Conservation (phyloP, 2,329 filamentous ascomycete genomes). For the Ascochyta viciae-villosae region DNA sequence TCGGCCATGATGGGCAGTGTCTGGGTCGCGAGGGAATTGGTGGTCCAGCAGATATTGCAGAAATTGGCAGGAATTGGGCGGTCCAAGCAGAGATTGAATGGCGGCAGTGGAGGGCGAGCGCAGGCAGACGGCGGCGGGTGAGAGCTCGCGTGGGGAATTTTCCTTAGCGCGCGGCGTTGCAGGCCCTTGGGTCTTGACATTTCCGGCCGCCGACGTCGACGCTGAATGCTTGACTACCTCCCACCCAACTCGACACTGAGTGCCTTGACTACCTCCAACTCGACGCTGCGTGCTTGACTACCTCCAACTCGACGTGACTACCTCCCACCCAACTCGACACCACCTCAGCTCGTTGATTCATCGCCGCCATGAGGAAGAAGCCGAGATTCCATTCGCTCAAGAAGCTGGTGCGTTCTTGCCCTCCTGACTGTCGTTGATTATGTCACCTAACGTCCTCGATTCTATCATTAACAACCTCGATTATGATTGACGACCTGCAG, state of each 20-base stretch:
- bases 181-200: no score
- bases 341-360: background rate
- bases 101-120: background rate
- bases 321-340: background rate
- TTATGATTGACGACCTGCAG: conserved; percentile 60
- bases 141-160: conserved; percentile 4
- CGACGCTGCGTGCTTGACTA: background rate
- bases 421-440: no score
- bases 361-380: conserved; percentile 54
- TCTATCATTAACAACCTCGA: no score
- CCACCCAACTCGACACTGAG: background rate
- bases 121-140: background rate
- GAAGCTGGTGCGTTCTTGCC: conserved; percentile 62
- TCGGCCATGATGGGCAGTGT: conserved; percentile 28
- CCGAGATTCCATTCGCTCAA: conserved; percentile 71
- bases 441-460: no score
- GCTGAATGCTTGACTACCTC: background rate
- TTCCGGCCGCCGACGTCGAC: no score
- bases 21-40: background rate
- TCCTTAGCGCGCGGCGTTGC: background rate
- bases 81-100: no score
- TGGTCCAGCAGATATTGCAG: no score
- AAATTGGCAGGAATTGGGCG: no score
- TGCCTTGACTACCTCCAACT: background rate
- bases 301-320: background rate